Percentiles rank a stretch among this genome's conserved stretches.
phyloP scores from a whole-genome alignment of 768 basidiomycete genomes.

The Artomyces pyxidatus region DNA sequence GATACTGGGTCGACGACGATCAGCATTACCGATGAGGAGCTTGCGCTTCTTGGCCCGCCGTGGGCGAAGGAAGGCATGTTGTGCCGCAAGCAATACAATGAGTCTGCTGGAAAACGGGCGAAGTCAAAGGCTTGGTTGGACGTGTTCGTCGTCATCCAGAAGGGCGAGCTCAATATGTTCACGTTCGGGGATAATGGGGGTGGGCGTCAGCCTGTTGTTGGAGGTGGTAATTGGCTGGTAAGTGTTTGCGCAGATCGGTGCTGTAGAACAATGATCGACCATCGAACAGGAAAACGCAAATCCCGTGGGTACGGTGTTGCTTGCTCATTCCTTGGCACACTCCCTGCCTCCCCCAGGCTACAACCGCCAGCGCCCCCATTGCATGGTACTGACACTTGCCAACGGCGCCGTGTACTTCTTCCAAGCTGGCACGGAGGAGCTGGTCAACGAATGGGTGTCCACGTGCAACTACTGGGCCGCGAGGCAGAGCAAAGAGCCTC shows the following conservation, averaged over 20 bases:
- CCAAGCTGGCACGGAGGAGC: constrained; percentile 96
- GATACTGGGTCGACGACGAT: constrained; percentile 63
- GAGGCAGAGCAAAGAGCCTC: constrained; percentile 87
- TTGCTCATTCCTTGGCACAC: constrained; percentile 85
- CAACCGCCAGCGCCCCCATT: constrained; percentile 82
- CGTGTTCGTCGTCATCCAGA: constrained; percentile 92
- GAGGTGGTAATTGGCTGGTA: constrained; percentile 98
- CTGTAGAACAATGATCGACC: constrained; percentile 2
- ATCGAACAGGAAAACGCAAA: constrained; percentile 70
- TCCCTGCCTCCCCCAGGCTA: constrained; percentile 88
- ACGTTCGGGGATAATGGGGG: constrained; percentile 73
- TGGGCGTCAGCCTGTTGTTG: constrained; percentile 61
- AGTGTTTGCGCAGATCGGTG: constrained; percentile 28
- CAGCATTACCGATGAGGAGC: constrained; percentile 90
- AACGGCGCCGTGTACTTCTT: constrained; percentile 94
- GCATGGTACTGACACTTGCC: constrained; percentile 88
- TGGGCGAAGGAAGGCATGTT: constrained; percentile 99
- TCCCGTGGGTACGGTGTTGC: constrained; percentile 70
- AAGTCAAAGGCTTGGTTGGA: constrained; percentile 91
- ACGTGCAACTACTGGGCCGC: constrained; percentile 99
- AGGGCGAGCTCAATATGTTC: constrained; percentile 94
- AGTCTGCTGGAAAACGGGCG: constrained; percentile 71
- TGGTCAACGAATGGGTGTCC: constrained; percentile 98
- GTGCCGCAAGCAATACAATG: constrained; percentile 92
- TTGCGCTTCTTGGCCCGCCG: constrained; percentile 90